A percentile compares a stretch with the other conserved stretches of the same genome.
Conservation (phyloP, 495 filamentous ascomycete species). For the Penicillium riverlandense region DNA sequence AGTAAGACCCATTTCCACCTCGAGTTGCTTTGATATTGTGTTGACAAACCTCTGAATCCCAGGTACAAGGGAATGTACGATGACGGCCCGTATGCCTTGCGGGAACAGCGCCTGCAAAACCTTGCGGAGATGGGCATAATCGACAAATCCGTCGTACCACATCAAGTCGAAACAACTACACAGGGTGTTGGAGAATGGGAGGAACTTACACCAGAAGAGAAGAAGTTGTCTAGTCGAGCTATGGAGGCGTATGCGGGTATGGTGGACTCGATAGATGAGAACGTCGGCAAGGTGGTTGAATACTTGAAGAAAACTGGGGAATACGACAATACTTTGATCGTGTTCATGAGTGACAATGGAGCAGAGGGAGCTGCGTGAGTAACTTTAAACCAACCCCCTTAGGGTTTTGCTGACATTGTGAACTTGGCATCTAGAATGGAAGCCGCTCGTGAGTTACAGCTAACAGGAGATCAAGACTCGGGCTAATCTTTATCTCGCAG, state of each 20-base stretch:
- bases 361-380: constrained; percentile 34
- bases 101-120: constrained; percentile 20
- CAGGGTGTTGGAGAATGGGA: constrained; percentile 23
- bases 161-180: constrained; percentile 10
- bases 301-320: constrained; percentile 42
- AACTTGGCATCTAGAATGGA: neutral
- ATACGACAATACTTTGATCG: constrained; percentile 45
- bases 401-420: constrained; percentile 28
- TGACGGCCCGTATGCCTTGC: constrained; percentile 29
- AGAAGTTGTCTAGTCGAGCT: constrained; percentile 29
- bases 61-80: constrained; percentile 34
- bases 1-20: neutral
- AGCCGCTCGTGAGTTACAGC: constrained; percentile 1
- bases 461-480: no score
- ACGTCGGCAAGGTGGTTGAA: constrained; percentile 39
- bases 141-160: constrained; percentile 23
- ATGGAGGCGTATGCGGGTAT: constrained; percentile 50
- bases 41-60: neutral
- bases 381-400: constrained; percentile 6
- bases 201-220: constrained; percentile 30
- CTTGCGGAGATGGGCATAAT: constrained; percentile 32
- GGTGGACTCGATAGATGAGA: constrained; percentile 44
- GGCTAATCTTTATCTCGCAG: neutral
- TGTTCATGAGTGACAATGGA: constrained; percentile 49
- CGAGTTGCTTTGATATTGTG: neutral